Conservation (phyloP, 495 filamentous ascomycete species). For the Xylaria palmicola region DNA sequence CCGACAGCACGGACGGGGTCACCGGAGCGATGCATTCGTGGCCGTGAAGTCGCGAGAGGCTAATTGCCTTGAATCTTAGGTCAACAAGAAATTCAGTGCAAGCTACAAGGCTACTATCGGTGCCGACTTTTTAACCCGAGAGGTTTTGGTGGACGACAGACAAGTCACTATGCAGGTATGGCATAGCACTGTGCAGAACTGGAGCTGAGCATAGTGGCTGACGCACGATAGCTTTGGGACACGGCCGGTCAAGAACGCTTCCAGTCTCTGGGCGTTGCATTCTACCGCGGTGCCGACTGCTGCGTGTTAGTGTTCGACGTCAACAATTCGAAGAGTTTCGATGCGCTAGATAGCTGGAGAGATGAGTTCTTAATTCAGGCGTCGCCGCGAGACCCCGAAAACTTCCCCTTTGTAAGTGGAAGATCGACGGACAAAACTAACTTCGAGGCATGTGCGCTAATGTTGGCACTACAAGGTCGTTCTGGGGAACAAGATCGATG, state of each 20-base stretch:
- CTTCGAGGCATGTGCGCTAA: slow-evolving; percentile 2
- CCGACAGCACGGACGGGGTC: slow-evolving; percentile 4
- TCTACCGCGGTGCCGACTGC: slow-evolving; percentile 98
- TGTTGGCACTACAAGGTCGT: slow-evolving; percentile 60
- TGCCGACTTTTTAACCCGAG: slow-evolving; percentile 97
- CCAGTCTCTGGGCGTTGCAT: slow-evolving; percentile 95
- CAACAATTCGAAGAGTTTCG: slow-evolving; percentile 98
- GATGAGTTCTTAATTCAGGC: slow-evolving; percentile 99
- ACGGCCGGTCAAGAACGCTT: slow-evolving; percentile 98
- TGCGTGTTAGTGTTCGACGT: slow-evolving; percentile 98
- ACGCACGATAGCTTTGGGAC: slow-evolving; percentile 79
- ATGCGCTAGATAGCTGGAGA: slow-evolving; percentile 96
- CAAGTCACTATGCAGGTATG: slow-evolving; percentile 97
- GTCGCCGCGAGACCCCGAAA: slow-evolving; percentile 92
- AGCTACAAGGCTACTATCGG: slow-evolving; percentile 99
- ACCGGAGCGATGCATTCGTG: not conserved
- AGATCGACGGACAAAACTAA: not conserved
- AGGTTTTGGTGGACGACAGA: slow-evolving; percentile 95
- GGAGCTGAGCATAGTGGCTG: slow-evolving; percentile 13
- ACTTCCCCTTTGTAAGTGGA: slow-evolving; percentile 86
- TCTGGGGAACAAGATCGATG: slow-evolving; percentile 98
- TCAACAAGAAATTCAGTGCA: slow-evolving; percentile 99
- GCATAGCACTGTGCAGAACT: slow-evolving; percentile 11
- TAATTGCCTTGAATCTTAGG: slow-evolving; percentile 49
- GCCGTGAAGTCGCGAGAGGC: not conserved